phyloP scores from a whole-genome alignment of 176 grass and related monocot genomes.

The Eleusine indica region DNA sequence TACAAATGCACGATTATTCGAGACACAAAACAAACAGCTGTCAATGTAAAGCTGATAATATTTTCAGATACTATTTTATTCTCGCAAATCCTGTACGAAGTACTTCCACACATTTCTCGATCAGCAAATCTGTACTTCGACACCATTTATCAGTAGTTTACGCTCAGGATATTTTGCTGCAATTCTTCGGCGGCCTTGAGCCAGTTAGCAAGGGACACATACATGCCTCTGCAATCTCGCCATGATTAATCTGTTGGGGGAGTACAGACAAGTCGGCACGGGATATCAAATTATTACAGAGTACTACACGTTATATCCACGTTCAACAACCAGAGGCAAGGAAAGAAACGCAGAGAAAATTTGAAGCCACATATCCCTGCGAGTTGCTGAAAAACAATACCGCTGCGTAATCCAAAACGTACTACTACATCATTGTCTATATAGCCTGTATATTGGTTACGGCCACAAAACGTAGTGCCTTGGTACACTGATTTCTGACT shows the following conservation, averaged over 20 bases:
- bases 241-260: slow-evolving; percentile 23
- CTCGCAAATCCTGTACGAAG: background rate
- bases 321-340: slow-evolving; percentile 36
- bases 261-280: background rate
- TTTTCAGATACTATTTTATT: background rate
- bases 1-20: background rate
- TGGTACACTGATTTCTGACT: background rate
- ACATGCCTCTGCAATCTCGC: background rate
- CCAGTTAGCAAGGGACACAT: slow-evolving; percentile 5
- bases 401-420: background rate
- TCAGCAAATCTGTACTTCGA: slow-evolving; percentile 17
- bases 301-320: slow-evolving; percentile 53
- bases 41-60: background rate
- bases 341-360: slow-evolving; percentile 21
- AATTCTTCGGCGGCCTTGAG: background rate
- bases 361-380: slow-evolving; percentile 3
- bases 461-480: background rate
- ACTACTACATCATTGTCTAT: background rate
- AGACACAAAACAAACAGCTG: background rate
- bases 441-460: background rate
- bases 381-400: background rate
- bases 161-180: background rate
- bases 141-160: background rate
- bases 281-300: slow-evolving; percentile 15
- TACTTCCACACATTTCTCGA: background rate